Conservation (phyloP, 352 stramenopile genomes). For the Phytopythium oedochilum region DNA sequence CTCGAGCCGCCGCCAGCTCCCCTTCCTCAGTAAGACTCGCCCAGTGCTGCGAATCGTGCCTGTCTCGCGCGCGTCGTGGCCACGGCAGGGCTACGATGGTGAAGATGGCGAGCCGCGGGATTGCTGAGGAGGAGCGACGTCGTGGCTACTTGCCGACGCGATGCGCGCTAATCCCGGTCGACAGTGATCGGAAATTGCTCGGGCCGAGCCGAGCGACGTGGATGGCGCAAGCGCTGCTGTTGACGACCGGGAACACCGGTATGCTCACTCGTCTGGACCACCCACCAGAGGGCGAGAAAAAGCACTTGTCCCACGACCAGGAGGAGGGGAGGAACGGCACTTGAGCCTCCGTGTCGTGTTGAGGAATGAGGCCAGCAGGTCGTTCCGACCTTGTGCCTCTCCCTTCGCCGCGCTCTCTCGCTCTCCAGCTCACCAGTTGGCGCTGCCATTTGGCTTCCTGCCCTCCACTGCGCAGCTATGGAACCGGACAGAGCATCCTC, state of each 20-base stretch:
- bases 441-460: not conserved
- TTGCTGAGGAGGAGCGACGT: not conserved
- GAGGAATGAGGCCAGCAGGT: not conserved
- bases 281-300: not conserved
- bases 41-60: not conserved
- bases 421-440: not conserved
- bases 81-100: not conserved
- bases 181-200: too few species aligned
- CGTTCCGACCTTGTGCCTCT: not conserved
- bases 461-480: not conserved
- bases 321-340: not conserved
- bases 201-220: too few species aligned
- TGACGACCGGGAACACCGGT: not conserved
- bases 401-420: not conserved
- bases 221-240: not conserved
- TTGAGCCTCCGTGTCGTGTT: conserved; percentile 1
- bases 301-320: conserved; percentile 1
- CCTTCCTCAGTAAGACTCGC: not conserved
- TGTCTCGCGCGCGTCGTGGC: not conserved
- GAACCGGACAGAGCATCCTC: not conserved
- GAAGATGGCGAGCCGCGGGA: not conserved
- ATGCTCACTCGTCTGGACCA: not conserved
- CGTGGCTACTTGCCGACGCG: too few species aligned
- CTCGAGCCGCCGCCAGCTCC: conserved; percentile 2
- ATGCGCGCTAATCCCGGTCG: too few species aligned